Percentiles rank a stretch among this genome's conserved stretches.
Evolutionary conservation across 108 stramenopile genomes (phyloP).

Genomic region (Stephanodiscus minutulus): DNA sequence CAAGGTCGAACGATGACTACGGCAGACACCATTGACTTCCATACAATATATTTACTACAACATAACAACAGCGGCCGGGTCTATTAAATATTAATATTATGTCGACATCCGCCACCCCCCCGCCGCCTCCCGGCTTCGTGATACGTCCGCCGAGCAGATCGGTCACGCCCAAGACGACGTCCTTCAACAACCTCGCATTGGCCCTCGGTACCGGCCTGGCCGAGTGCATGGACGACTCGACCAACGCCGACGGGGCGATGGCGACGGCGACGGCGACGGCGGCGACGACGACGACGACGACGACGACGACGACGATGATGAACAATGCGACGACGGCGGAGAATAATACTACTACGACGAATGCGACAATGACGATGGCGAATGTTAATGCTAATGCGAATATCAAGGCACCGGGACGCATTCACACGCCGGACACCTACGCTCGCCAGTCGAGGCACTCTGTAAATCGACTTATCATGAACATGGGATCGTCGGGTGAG

Average conservation of each 20-base stretch:
- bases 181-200: slow-evolving; percentile 74
- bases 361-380: too few relatives aligned
- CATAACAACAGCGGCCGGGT: too few relatives aligned
- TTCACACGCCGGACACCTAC: slow-evolving; percentile 58
- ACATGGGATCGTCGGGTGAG: slow-evolving; percentile 6
- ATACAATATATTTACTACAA: too few relatives aligned
- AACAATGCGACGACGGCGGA: neutral
- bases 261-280: neutral
- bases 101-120: too few relatives aligned
- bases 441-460: slow-evolving; percentile 75
- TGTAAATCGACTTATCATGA: slow-evolving; percentile 49
- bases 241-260: neutral
- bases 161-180: slow-evolving; percentile 33
- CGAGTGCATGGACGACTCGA: slow-evolving; percentile 77
- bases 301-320: neutral
- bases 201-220: slow-evolving; percentile 78
- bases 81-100: too few relatives aligned
- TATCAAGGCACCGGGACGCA: neutral
- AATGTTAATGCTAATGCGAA: too few relatives aligned
- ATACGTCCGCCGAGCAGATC: neutral
- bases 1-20: too few relatives aligned
- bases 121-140: slow-evolving; percentile 40
- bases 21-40: too few relatives aligned
- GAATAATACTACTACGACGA: neutral
- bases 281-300: slow-evolving; percentile 10